Conservation (phyloP, 2,329 filamentous ascomycete species). For the Paraphoma chrysanthemicola region DNA sequence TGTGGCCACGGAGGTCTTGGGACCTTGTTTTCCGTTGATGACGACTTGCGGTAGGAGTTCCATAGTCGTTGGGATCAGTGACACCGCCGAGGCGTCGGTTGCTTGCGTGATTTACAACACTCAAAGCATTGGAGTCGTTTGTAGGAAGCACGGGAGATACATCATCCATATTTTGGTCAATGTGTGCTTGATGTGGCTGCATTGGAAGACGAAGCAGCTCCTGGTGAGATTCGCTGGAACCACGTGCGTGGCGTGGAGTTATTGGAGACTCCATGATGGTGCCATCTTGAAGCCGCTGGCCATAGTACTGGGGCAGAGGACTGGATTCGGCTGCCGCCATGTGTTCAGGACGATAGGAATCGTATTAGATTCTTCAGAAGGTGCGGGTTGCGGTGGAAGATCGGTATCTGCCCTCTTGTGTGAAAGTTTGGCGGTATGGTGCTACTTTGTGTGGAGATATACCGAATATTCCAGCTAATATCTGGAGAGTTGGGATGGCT, state of each 20-base stretch:
- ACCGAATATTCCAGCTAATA: constrained; percentile 2
- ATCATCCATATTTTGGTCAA: constrained; percentile 18
- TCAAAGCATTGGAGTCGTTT: constrained; percentile 8
- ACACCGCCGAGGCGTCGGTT: constrained; percentile 16
- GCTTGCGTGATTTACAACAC: constrained; percentile 10
- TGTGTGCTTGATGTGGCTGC: constrained; percentile 33
- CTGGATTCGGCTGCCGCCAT: constrained; percentile 29
- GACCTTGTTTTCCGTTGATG: constrained; percentile 15
- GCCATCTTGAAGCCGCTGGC: constrained; percentile 37
- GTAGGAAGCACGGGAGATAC: constrained; percentile 19
- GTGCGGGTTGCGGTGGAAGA: too few relatives aligned
- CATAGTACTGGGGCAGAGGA: constrained; percentile 36
- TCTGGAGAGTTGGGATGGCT: background rate
- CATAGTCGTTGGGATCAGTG: constrained; percentile 17
- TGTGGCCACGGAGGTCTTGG: constrained; percentile 12
- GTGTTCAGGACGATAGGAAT: constrained; percentile 4
- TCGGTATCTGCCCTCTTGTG: background rate
- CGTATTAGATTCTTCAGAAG: too few relatives aligned
- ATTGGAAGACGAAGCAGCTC: constrained; percentile 38
- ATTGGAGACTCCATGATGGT: constrained; percentile 35
- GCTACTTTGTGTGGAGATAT: background rate
- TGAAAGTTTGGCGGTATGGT: background rate
- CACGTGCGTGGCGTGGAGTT: constrained; percentile 13
- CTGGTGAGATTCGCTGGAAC: constrained; percentile 32
- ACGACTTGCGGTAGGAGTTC: constrained; percentile 7